phyloP scores from a whole-genome alignment of 352 stramenopile genomes.

The Pythium insidiosum region DNA sequence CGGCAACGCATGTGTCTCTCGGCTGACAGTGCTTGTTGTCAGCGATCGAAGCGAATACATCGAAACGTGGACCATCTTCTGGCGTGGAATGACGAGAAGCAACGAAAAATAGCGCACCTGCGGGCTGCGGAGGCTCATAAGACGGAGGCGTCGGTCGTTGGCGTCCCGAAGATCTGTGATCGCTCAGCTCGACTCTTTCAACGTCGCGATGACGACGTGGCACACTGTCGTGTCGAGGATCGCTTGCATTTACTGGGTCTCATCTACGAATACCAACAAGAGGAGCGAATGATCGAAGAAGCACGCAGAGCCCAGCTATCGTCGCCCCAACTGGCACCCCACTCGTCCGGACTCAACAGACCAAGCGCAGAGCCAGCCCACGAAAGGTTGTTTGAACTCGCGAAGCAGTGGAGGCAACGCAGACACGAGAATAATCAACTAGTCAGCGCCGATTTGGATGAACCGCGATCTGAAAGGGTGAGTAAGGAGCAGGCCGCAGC shows the following conservation, averaged over 20 bases:
- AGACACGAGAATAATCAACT: too few relatives aligned
- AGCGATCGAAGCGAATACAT: slow-evolving; percentile 55
- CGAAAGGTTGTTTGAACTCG: too few relatives aligned
- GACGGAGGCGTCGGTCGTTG: slow-evolving; percentile 19
- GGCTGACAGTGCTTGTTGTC: background rate
- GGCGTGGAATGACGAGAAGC: slow-evolving; percentile 50
- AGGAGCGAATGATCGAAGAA: too few relatives aligned
- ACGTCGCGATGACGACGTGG: slow-evolving; percentile 36
- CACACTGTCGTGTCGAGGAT: slow-evolving; percentile 57
- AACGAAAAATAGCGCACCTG: slow-evolving; percentile 40
- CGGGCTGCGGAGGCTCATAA: slow-evolving; percentile 23
- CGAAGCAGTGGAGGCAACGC: too few relatives aligned
- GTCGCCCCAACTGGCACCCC: too few relatives aligned
- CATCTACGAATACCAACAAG: slow-evolving; percentile 64
- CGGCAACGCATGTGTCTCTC: background rate
- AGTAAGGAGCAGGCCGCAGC: too few relatives aligned
- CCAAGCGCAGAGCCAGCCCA: too few relatives aligned
- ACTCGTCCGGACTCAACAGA: too few relatives aligned
- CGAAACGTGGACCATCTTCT: slow-evolving; percentile 54
- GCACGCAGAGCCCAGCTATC: too few relatives aligned
- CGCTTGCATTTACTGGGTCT: slow-evolving; percentile 55
- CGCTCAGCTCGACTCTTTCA: slow-evolving; percentile 25
- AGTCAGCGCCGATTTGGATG: too few relatives aligned
- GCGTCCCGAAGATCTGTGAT: slow-evolving; percentile 23
- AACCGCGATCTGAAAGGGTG: too few relatives aligned